Conservation (phyloP, 768 basidiomycete species). For the Galerina marginata region DNA sequence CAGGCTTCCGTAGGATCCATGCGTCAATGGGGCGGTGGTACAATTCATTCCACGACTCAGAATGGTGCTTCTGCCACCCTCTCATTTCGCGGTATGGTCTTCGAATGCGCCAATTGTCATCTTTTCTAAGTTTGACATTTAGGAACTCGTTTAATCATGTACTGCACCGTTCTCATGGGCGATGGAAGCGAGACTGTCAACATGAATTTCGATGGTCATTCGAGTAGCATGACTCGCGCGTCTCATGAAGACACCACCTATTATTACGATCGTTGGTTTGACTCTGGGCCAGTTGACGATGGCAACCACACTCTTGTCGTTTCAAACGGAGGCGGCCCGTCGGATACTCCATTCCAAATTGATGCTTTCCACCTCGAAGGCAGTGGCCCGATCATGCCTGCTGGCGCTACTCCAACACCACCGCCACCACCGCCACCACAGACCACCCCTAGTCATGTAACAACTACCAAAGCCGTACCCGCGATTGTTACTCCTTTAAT, state of each 20-base stretch:
- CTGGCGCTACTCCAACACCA: neutral
- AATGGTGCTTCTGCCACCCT: conserved; percentile 14
- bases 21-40: conserved; percentile 4
- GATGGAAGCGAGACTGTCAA: conserved; percentile 5
- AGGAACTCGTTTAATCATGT: conserved; percentile 16
- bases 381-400: neutral
- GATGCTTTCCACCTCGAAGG: conserved; percentile 20
- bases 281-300: conserved; percentile 15
- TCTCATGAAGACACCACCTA: conserved; percentile 5
- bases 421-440: neutral
- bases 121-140: neutral
- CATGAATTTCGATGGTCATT: conserved; percentile 12
- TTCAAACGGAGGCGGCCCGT: conserved; percentile 12
- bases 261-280: conserved; percentile 20
- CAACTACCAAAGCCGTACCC: neutral
- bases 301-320: conserved; percentile 12
- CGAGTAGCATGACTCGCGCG: neutral
- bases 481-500: neutral
- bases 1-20: conserved; percentile 5
- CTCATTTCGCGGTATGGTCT: conserved; percentile 10
- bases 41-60: conserved; percentile 2
- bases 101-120: neutral
- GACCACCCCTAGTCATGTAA: neutral
- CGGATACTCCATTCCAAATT: conserved; percentile 14
- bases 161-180: conserved; percentile 13